These are phyloP conservation scores for Hibiscus trionum DNA, from an alignment of 345 rosid genomes.

Conservation along the genomic window DNA sequence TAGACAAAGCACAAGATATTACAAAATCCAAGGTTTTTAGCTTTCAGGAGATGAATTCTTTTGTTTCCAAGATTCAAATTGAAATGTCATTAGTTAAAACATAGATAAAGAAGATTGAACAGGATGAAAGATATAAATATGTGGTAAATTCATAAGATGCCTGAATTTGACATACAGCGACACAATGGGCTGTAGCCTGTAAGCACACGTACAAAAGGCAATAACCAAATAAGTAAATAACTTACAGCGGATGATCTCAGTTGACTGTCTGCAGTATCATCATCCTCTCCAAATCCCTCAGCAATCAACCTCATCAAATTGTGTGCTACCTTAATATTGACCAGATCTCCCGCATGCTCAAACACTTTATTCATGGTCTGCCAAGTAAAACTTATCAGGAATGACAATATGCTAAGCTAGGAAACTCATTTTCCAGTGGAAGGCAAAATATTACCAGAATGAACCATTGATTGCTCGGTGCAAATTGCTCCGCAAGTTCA, in stretches of 20 bases:
- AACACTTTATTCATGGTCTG: conserved; percentile 96
- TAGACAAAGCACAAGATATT: background rate
- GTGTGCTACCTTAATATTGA: conserved; percentile 88
- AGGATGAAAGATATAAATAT: background rate
- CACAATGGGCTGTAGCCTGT: background rate
- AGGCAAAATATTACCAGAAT: conserved; percentile 57
- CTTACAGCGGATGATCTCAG: conserved; percentile 96
- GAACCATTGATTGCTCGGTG: conserved; percentile 98
- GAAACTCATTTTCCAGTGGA: conserved; percentile 1
- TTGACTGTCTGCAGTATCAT: conserved; percentile 75
- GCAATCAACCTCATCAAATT: conserved; percentile 94
- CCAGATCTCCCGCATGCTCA: conserved; percentile 97
- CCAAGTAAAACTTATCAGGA: conserved; percentile 15
- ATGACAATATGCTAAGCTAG: conserved; percentile 9
- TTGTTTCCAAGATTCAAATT: background rate
- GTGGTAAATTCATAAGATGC: background rate
- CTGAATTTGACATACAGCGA: conserved; percentile 2
- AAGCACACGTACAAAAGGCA: conserved; percentile 1
- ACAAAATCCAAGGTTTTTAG: background rate
- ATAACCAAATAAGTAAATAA: conserved; percentile 22
- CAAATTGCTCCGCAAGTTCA: conserved; percentile 95
- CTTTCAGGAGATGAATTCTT: background rate
- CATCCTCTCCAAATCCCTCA: conserved; percentile 95
- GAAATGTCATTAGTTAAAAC: background rate
- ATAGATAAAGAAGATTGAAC: background rate